Evolutionary conservation across 495 filamentous ascomycete species (phyloP).

Genomic region (Lineolata rhizophorae): DNA sequence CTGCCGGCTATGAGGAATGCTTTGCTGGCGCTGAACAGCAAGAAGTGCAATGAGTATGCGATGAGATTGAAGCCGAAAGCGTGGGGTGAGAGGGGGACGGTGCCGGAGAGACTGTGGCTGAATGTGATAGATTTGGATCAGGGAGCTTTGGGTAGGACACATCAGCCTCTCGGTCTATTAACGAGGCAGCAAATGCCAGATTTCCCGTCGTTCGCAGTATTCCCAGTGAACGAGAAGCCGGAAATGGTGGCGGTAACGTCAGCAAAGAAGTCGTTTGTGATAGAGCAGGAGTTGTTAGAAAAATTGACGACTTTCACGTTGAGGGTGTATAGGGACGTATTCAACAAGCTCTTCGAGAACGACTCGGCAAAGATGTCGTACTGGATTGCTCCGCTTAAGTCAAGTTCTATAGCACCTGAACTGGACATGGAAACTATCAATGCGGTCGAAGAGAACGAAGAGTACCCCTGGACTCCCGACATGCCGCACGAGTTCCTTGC

Average conservation of each 20-base stretch:
- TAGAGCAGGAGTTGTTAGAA: constrained; percentile 21
- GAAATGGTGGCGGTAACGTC: constrained; percentile 34
- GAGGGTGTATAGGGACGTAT: constrained; percentile 61
- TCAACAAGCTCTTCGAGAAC: constrained; percentile 61
- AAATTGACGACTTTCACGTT: constrained; percentile 48
- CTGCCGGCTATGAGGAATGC: constrained; percentile 80
- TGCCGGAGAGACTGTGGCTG: constrained; percentile 36
- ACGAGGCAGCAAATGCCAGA: constrained; percentile 41
- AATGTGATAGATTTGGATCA: constrained; percentile 38
- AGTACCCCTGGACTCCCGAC: constrained; percentile 29
- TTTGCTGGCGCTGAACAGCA: constrained; percentile 57
- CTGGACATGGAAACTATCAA: background rate
- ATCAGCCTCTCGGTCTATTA: constrained; percentile 46
- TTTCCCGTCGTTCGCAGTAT: constrained; percentile 48
- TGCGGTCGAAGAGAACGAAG: constrained; percentile 12
- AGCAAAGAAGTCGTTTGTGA: constrained; percentile 19
- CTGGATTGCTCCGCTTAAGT: constrained; percentile 45
- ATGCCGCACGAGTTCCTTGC: constrained; percentile 33
- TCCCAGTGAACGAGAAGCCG: no score
- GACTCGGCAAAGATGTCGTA: constrained; percentile 50
- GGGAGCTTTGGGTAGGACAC: constrained; percentile 35
- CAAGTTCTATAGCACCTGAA: constrained; percentile 4
- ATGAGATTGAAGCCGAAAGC: constrained; percentile 62
- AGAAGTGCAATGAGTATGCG: constrained; percentile 46
- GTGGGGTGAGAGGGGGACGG: constrained; percentile 37